Base-by-base conservation (phyloP, 371 early-diverging fungal species). In the Phascolomyces articulosus region DNA sequence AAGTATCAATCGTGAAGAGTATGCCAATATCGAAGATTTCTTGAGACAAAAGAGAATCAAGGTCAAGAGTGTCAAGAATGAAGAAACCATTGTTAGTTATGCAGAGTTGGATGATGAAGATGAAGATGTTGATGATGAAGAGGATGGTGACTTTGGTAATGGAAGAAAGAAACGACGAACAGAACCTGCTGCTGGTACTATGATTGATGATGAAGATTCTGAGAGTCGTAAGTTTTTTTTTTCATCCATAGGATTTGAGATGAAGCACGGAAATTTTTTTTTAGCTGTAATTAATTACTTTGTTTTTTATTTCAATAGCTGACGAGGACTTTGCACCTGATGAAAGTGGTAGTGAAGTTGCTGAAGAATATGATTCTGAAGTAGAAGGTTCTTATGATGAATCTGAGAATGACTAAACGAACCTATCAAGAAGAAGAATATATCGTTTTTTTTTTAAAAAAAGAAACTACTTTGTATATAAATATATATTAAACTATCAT, bases 251-350 rank as follows among this genome's bases (percentile, higher is more conserved):
- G n/a, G n/a, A n/a, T n/a, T n/a, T n/a, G n/a, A n/a, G 20, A 27
- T 7, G 55, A 20, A 13, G n/a, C 6, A 8, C 18, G 58, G 27
- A 16, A 13, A 56, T 44, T 55, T 53, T 60, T 65, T 64, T 63
- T 54, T 15, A 55, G 38, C 31, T 51, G 44, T 29, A 54, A 28
- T 16, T n/a, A 18, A n/a, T 1, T 0, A n/a, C 16, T 3, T 44
- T n/a, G 0, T 44, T n/a, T 44, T 44, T 3, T 44, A 56, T 26
- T 47, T 58, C 57, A 40, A 34, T 75, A 88, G 92, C 91, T 73
- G 95, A 95, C 77, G 94, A 93, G 81, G 95, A 93, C 80, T 96
- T 95, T 78, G 90, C 91, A 10, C 96, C 91, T 21, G 87, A 80
- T 31, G 93, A 89, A 11, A 87, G 83, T 49, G 93, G 88, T 66